Base-by-base conservation (phyloP, 2,329 filamentous ascomycete species). In the Aureobasidium vineae region DNA sequence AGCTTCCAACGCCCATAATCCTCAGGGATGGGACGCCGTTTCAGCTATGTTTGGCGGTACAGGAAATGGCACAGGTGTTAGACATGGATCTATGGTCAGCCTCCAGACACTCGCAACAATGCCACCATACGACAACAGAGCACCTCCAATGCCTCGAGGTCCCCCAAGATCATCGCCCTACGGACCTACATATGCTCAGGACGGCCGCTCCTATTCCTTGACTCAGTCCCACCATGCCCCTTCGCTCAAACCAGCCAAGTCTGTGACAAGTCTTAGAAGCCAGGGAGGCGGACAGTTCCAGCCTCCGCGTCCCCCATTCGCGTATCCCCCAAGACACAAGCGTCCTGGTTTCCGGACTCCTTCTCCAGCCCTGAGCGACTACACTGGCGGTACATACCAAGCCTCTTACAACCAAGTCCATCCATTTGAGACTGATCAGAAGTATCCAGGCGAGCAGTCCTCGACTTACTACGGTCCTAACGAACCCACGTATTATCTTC, bases 341-440 rank as follows among this genome's bases (percentile, higher is more conserved):
- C 77, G 78, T 36, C 76, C 77, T 16, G 77, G 77, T 16, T 77
- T 79, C 69, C 75, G 79, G 23, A 75, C 80, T 21, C 72, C 73
- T 15, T 82, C 81, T 23, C 79, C 80, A 41, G 77, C 79, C 8
- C 69, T 79, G 73, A 81, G 78, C 67, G 80, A 83, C 52, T 68
- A 66, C 41, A 63, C 40, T 36, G 33, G 43, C 5, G 31, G 23
- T 45, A 4, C 38, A 19, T 54, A 64, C 13, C 61, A 53, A 43
- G 28, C 16, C 19, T 19, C 49, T 16, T 41, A 50, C 33, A 33
- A 23, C 16, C 59, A 50, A 10, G 5, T 21, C 19, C 45, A 41
- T 28, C 13, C 59, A 8, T 54, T 64, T 15, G 61, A 38, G 10
- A 5, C 23, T 15, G 60, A 63, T 11, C 21, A 16, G 8, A 53